These are phyloP conservation scores for Neocatenulostroma microsporum DNA, from an alignment of 2,329 filamentous ascomycete species.

Conservation along the genomic window DNA sequence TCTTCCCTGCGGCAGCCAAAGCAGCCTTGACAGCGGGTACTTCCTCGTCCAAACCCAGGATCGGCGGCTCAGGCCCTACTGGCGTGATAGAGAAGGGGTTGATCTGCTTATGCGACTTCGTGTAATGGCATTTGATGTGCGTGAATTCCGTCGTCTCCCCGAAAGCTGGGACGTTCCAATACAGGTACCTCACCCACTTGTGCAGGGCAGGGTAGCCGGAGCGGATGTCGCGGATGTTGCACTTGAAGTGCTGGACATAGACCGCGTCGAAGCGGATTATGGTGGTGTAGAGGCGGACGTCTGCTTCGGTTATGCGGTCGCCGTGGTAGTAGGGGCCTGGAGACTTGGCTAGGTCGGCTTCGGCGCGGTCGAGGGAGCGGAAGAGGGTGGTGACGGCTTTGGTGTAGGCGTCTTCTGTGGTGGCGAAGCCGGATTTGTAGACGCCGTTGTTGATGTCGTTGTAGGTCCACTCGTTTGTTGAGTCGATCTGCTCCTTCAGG, in stretches of 20 bases:
- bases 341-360: slow-evolving; percentile 35
- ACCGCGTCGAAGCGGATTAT: slow-evolving; percentile 54
- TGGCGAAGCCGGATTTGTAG: slow-evolving; percentile 48
- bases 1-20: no score
- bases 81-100: slow-evolving; percentile 68
- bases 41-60: slow-evolving; percentile 70
- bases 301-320: slow-evolving; percentile 41
- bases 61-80: slow-evolving; percentile 73
- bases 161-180: slow-evolving; percentile 77
- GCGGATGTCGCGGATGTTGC: slow-evolving; percentile 77
- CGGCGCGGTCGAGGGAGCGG: slow-evolving; percentile 41
- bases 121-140: slow-evolving; percentile 83
- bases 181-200: slow-evolving; percentile 71
- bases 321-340: slow-evolving; percentile 43
- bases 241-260: slow-evolving; percentile 58
- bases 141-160: slow-evolving; percentile 78
- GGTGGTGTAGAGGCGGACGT: slow-evolving; percentile 49
- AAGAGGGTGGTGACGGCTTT: slow-evolving; percentile 41
- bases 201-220: slow-evolving; percentile 76
- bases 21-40: slow-evolving; percentile 47
- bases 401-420: slow-evolving; percentile 44
- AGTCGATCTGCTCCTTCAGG: slow-evolving; percentile 40
- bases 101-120: slow-evolving; percentile 58
- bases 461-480: slow-evolving; percentile 47
- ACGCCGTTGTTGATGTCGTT: slow-evolving; percentile 47